A percentile compares a stretch with the other conserved stretches of the same genome.
Conservation (phyloP, 345 rosid species). For the Mangifera indica region DNA sequence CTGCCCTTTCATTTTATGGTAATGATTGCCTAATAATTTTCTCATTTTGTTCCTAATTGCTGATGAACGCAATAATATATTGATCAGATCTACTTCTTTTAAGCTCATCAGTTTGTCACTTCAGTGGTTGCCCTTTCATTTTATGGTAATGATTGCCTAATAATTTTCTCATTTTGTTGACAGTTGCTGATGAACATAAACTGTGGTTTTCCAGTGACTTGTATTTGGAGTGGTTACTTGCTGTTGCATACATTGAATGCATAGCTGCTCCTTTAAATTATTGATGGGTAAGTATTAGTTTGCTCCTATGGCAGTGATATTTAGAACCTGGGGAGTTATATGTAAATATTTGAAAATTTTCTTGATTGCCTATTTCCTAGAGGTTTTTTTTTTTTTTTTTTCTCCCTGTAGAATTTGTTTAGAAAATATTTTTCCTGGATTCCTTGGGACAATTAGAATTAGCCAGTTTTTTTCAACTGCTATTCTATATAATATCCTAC, state of each 20-base stretch:
- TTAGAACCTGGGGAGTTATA: background rate
- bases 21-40: background rate
- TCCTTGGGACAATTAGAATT: too few relatives aligned
- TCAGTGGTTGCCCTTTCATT: background rate
- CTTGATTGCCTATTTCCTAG: background rate
- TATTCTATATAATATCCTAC: too few relatives aligned
- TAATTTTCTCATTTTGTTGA: background rate
- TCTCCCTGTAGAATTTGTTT: too few relatives aligned
- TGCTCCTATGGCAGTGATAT: background rate
- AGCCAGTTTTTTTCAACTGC: too few relatives aligned
- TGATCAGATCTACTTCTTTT: background rate
- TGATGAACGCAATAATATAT: background rate
- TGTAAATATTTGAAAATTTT: background rate
- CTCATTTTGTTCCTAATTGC: background rate
- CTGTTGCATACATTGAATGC: slow-evolving; percentile 78
- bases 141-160: background rate
- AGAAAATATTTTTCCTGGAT: too few relatives aligned
- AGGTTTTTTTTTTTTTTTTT: too few relatives aligned
- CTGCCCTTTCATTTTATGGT: background rate
- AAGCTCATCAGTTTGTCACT: background rate
- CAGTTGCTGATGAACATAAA: background rate
- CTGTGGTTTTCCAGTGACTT: slow-evolving; percentile 47
- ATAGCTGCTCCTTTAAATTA: slow-evolving; percentile 79
- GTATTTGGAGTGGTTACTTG: slow-evolving; percentile 78
- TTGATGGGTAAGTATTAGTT: slow-evolving; percentile 64